Percentiles rank a stretch among this genome's conserved stretches.
phyloP scores from a whole-genome alignment of 2,329 filamentous ascomycete species.

The Alternaria burnsii region DNA sequence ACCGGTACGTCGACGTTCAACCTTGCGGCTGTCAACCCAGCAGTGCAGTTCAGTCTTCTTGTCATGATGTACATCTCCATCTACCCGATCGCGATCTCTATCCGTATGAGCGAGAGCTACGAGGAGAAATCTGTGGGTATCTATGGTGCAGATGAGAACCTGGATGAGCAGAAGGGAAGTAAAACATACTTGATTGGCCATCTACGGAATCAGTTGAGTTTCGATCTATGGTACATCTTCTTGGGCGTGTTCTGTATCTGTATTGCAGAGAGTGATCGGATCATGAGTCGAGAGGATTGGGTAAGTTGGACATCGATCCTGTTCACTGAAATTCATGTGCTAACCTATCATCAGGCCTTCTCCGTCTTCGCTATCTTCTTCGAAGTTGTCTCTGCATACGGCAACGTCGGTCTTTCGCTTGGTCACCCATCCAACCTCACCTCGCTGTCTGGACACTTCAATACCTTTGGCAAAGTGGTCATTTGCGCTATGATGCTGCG shows the following conservation, averaged over 20 bases:
- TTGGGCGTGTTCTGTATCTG: slow-evolving; percentile 90
- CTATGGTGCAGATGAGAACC: slow-evolving; percentile 60
- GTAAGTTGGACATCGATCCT: background rate
- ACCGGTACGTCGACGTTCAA: slow-evolving; percentile 88
- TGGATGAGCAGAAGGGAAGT: slow-evolving; percentile 63
- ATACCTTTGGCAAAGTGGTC: slow-evolving; percentile 70
- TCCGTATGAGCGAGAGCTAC: slow-evolving; percentile 94
- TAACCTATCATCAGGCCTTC: slow-evolving; percentile 42
- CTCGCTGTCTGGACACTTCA: slow-evolving; percentile 84
- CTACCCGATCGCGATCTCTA: slow-evolving; percentile 93
- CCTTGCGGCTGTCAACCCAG: slow-evolving; percentile 80
- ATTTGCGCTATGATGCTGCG: slow-evolving; percentile 73
- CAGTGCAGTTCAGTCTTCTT: slow-evolving; percentile 90
- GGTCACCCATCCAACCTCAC: slow-evolving; percentile 80
- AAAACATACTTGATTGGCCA: slow-evolving; percentile 86
- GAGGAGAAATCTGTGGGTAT: slow-evolving; percentile 87
- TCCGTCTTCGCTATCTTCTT: slow-evolving; percentile 58
- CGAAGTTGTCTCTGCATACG: slow-evolving; percentile 59
- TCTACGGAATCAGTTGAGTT: slow-evolving; percentile 90
- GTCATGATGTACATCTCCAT: slow-evolving; percentile 99
- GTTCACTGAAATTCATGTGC: background rate
- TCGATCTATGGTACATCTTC: slow-evolving; percentile 98
- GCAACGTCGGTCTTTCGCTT: slow-evolving; percentile 89
- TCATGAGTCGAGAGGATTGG: slow-evolving; percentile 68
- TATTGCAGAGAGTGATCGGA: slow-evolving; percentile 79